Base-by-base conservation (phyloP, 2,329 filamentous ascomycete genomes). In the Hymenoscyphus scutula region DNA sequence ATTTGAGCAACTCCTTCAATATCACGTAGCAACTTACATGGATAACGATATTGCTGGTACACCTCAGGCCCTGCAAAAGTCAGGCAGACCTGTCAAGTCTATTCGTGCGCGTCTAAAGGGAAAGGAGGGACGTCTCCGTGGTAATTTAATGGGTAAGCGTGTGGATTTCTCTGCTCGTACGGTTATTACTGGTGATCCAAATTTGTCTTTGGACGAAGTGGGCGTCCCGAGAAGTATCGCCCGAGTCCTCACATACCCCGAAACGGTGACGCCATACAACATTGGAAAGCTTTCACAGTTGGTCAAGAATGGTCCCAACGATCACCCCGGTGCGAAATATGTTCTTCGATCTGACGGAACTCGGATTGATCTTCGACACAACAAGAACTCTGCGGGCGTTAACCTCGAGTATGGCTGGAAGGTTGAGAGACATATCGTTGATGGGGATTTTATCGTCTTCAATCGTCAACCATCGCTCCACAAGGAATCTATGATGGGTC, bases 401-500 rank as follows among this genome's bases (percentile, higher is more conserved):
- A 92, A 97, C 67, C 80, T 99, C 34, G 91, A 97, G 73, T 97
- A 97, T 74, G 96, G 96, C 56, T 98, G 94, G 94, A 98, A 97
- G 75, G 96, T 99, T 38, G 95, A 99, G 78, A 89, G 95, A 65
- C 95, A 99, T 77, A 86, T 99, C 67, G 88, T 96, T 72, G 92
- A 97, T 72, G 94, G 94, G 62, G 95, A 99, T 77, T 96, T 92
- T 69, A 98, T 99, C 78, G 93, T 99, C 74, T 99, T 99, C 86
- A 99, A 99, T 77, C 95, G 95, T 83, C 95, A 99, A 75, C 95
- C 95, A 0, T 99, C 95, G 38, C 82, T 99, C 73, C 95, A 99
- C 83, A 99, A 99, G 78, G 95, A 99, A 76, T 99, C 95, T 64
- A 99, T 99, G 95, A 99, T 99, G 96, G 95, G 92, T 77, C 95